Conservation (phyloP, 2,329 filamentous ascomycete genomes). For the Acarospora socialis region DNA sequence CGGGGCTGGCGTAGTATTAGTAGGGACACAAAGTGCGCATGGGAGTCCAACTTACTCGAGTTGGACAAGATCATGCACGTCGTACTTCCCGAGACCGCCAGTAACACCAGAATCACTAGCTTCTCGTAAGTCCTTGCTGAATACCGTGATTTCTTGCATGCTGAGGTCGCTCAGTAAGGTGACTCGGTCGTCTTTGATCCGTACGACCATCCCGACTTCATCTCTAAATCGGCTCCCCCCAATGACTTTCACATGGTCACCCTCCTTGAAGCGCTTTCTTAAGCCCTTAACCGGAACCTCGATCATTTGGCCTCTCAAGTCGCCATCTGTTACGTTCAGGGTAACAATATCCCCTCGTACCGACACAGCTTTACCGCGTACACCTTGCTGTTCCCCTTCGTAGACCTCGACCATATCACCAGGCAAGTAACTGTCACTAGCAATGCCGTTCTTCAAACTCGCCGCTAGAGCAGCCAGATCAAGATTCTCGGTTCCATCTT, state of each 20-base stretch:
- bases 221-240: slow-evolving; percentile 88
- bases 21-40: slow-evolving; percentile 9
- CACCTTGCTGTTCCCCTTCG: slow-evolving; percentile 84
- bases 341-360: slow-evolving; percentile 89
- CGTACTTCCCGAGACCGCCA: slow-evolving; percentile 69
- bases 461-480: slow-evolving; percentile 83
- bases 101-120: slow-evolving; percentile 84
- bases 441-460: slow-evolving; percentile 71
- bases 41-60: slow-evolving; percentile 48
- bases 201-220: slow-evolving; percentile 93
- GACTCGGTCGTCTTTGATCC: slow-evolving; percentile 81
- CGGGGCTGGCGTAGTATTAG: slow-evolving; percentile 38
- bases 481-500: slow-evolving; percentile 86
- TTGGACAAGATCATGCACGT: slow-evolving; percentile 86
- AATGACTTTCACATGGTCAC: slow-evolving; percentile 98
- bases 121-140: slow-evolving; percentile 90
- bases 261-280: slow-evolving; percentile 80
- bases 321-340: slow-evolving; percentile 69
- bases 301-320: slow-evolving; percentile 67
- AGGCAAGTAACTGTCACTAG: slow-evolving; percentile 71
- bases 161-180: slow-evolving; percentile 87
- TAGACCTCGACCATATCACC: slow-evolving; percentile 97
- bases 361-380: slow-evolving; percentile 70
- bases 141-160: slow-evolving; percentile 88
- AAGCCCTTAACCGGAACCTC: slow-evolving; percentile 87